phyloP scores from a whole-genome alignment of 352 stramenopile species.

The Elongisporangium undulatum region DNA sequence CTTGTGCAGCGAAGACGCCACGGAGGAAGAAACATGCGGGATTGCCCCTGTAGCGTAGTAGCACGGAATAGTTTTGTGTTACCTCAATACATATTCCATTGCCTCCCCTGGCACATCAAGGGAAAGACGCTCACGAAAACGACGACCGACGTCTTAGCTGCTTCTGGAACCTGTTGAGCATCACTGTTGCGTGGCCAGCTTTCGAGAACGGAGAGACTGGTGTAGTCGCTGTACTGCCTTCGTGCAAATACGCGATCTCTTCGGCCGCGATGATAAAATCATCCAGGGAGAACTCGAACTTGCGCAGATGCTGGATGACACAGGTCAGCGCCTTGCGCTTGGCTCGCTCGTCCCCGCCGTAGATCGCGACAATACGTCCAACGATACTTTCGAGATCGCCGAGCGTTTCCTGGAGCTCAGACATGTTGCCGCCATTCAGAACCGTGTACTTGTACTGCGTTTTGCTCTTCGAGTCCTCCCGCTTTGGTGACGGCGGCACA shows the following conservation, averaged over 20 bases:
- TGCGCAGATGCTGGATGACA: slow-evolving; percentile 75
- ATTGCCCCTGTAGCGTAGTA: not conserved
- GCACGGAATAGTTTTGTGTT: too few relatives aligned
- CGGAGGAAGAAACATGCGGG: not conserved
- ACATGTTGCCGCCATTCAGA: slow-evolving; percentile 6
- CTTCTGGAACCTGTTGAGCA: slow-evolving; percentile 57
- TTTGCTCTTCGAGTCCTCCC: slow-evolving; percentile 12
- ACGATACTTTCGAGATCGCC: slow-evolving; percentile 53
- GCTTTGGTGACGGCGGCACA: slow-evolving; percentile 13
- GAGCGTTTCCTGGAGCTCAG: slow-evolving; percentile 47
- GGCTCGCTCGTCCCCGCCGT: slow-evolving; percentile 60
- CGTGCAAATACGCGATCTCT: slow-evolving; percentile 27
- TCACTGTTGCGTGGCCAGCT: slow-evolving; percentile 7
- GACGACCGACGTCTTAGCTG: slow-evolving; percentile 51
- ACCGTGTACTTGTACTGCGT: not conserved
- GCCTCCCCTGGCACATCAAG: too few relatives aligned
- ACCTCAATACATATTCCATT: too few relatives aligned
- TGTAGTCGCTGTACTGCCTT: not conserved
- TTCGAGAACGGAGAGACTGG: slow-evolving; percentile 1
- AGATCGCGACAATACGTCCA: slow-evolving; percentile 51
- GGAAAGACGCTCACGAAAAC: slow-evolving; percentile 45
- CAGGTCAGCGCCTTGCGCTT: slow-evolving; percentile 68
- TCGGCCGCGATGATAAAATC: slow-evolving; percentile 63
- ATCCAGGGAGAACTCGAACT: slow-evolving; percentile 80
- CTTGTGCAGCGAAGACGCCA: not conserved